Percentiles rank a stretch among this genome's conserved stretches.
Conservation (phyloP, 768 basidiomycete genomes). For the Agrocybe praecox region DNA sequence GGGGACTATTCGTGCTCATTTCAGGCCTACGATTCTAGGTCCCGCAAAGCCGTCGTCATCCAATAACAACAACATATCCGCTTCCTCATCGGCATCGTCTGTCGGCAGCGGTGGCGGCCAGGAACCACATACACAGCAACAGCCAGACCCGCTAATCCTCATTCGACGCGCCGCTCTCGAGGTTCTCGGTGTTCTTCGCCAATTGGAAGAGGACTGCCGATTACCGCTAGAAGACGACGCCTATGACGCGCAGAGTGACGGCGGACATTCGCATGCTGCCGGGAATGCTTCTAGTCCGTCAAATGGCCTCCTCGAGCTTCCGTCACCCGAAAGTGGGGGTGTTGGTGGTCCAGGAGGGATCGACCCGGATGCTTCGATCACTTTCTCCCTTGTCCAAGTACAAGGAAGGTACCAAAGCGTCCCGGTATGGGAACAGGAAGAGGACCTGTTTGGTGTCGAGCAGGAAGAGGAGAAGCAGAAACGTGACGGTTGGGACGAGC, state of each 20-base stretch:
- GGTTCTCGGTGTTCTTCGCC: slow-evolving; percentile 77
- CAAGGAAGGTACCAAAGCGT: slow-evolving; percentile 65
- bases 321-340: slow-evolving; percentile 22
- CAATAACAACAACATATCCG: slow-evolving; percentile 6
- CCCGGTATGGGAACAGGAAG: slow-evolving; percentile 83
- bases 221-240: slow-evolving; percentile 78
- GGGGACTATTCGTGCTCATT: slow-evolving; percentile 55
- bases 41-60: slow-evolving; percentile 30
- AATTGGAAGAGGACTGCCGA: slow-evolving; percentile 78
- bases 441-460: slow-evolving; percentile 40
- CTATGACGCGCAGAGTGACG: slow-evolving; percentile 82
- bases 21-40: slow-evolving; percentile 52
- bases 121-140: slow-evolving; percentile 22
- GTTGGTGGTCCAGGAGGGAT: slow-evolving; percentile 26
- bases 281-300: slow-evolving; percentile 31
- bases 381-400: slow-evolving; percentile 70
- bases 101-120: slow-evolving; percentile 8
- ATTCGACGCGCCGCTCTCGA: slow-evolving; percentile 83
- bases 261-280: slow-evolving; percentile 39
- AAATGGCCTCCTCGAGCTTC: slow-evolving; percentile 33
- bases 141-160: slow-evolving; percentile 61
- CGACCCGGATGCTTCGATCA: slow-evolving; percentile 66
- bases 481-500: slow-evolving; percentile 79
- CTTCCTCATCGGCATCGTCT: slow-evolving; percentile 13
- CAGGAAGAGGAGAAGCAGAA: slow-evolving; percentile 57